phyloP scores from a whole-genome alignment of 2,329 filamentous ascomycete genomes.

The Dactylonectria macrodidyma region DNA sequence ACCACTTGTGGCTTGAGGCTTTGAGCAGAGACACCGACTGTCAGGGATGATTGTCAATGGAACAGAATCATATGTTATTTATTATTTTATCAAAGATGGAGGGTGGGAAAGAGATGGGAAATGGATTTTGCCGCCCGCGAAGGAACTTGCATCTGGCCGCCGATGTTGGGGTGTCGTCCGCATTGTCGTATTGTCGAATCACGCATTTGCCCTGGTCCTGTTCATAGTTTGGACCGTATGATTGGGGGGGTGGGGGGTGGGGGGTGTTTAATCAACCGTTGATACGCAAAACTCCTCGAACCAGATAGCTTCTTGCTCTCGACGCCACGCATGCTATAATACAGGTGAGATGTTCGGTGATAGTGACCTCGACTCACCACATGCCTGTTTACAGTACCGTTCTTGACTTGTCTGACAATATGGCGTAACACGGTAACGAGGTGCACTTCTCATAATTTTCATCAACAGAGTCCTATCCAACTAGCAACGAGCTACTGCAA shows the following conservation, averaged over 20 bases:
- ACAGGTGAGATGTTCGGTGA: neutral
- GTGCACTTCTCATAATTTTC: too few relatives aligned
- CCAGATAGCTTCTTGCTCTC: neutral
- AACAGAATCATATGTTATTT: constrained; percentile 17
- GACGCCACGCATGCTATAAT: neutral
- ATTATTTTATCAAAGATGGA: constrained; percentile 19
- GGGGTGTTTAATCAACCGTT: constrained; percentile 25
- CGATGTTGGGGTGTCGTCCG: constrained; percentile 25
- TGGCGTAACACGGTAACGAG: neutral
- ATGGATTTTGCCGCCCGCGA: constrained; percentile 19
- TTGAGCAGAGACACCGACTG: neutral
- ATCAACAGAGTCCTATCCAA: too few relatives aligned
- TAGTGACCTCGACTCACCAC: too few relatives aligned
- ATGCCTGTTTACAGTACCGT: too few relatives aligned
- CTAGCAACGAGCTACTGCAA: too few relatives aligned
- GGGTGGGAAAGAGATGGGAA: constrained; percentile 26
- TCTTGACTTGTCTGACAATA: neutral
- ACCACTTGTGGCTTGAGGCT: neutral
- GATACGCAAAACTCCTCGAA: constrained; percentile 12
- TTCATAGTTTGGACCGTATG: constrained; percentile 25
- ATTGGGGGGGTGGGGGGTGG: neutral
- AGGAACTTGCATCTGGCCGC: constrained; percentile 24
- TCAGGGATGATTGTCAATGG: neutral
- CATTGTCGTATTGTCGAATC: constrained; percentile 23
- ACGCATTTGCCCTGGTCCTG: constrained; percentile 25